phyloP scores from a whole-genome alignment of 1,284 basidiomycete genomes.

The Ustilago xerochloae region DNA sequence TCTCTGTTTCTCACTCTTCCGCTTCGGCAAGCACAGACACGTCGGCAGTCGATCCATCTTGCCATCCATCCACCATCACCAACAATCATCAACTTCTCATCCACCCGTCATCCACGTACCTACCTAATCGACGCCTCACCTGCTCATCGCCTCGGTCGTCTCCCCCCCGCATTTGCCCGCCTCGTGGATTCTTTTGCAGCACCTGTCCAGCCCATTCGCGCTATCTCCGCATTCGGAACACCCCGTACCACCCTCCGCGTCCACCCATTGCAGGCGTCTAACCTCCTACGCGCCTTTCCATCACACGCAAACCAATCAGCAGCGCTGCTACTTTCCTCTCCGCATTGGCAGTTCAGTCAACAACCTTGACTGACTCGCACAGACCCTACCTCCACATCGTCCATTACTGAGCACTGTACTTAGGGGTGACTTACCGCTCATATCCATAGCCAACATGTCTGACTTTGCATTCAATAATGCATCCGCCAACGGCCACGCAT shows the following conservation, averaged over 20 bases:
- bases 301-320: background rate
- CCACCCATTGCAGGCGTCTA: no score
- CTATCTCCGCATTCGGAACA: no score
- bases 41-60: slow-evolving; percentile 13
- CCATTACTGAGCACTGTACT: no score
- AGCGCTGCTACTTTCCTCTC: background rate
- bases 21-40: slow-evolving; percentile 9
- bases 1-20: background rate
- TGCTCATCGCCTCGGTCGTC: background rate
- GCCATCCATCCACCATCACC: slow-evolving; percentile 9
- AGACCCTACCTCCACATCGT: background rate
- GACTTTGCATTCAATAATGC: slow-evolving; percentile 9
- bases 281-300: no score
- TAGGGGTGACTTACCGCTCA: no score
- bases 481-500: slow-evolving; percentile 30
- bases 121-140: background rate
- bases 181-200: no score
- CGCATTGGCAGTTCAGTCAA: background rate
- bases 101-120: background rate
- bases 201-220: no score
- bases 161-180: background rate
- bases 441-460: slow-evolving; percentile 13
- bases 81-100: background rate
- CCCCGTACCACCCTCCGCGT: no score
- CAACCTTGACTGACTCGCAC: background rate